A percentile compares a stretch with the other conserved stretches of the same genome.
phyloP scores from a whole-genome alignment of 2,329 filamentous ascomycete species.

The Zasmidium citrigriseum region DNA sequence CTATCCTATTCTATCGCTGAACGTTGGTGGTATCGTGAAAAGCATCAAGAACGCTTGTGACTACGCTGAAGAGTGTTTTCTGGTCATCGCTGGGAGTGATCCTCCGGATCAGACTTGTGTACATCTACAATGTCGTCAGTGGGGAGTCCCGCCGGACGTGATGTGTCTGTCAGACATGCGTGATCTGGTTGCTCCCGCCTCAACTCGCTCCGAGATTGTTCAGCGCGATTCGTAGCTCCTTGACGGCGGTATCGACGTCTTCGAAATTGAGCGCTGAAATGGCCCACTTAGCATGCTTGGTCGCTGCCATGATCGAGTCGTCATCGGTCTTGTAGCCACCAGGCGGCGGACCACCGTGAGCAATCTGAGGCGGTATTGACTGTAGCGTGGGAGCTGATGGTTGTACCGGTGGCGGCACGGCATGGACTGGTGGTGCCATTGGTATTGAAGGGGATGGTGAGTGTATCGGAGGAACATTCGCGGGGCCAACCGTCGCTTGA shows the following conservation, averaged over 20 bases:
- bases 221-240: slow-evolving; percentile 77
- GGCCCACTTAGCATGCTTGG: slow-evolving; percentile 96
- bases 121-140: too few relatives aligned
- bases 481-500: slow-evolving; percentile 6
- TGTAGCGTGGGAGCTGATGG: slow-evolving; percentile 22
- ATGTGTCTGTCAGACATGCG: too few relatives aligned
- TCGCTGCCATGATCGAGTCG: slow-evolving; percentile 71
- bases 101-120: too few relatives aligned
- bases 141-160: too few relatives aligned
- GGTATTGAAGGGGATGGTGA: slow-evolving; percentile 12
- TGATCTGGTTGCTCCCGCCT: too few relatives aligned
- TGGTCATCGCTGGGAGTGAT: too few relatives aligned
- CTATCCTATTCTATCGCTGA: too few relatives aligned
- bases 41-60: too few relatives aligned
- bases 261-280: slow-evolving; percentile 97
- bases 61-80: too few relatives aligned
- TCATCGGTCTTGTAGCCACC: slow-evolving; percentile 63
- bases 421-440: slow-evolving; percentile 12
- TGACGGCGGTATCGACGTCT: slow-evolving; percentile 85
- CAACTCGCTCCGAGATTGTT: slow-evolving; percentile 65
- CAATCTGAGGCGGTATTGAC: slow-evolving; percentile 11
- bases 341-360: slow-evolving; percentile 23
- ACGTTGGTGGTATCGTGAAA: too few relatives aligned
- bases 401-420: slow-evolving; percentile 41
- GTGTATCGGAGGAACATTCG: slow-evolving; percentile 10